These are phyloP conservation scores for Parachlorella kessleri DNA, from an alignment of 139 green algal species.

Conservation along the genomic window DNA sequence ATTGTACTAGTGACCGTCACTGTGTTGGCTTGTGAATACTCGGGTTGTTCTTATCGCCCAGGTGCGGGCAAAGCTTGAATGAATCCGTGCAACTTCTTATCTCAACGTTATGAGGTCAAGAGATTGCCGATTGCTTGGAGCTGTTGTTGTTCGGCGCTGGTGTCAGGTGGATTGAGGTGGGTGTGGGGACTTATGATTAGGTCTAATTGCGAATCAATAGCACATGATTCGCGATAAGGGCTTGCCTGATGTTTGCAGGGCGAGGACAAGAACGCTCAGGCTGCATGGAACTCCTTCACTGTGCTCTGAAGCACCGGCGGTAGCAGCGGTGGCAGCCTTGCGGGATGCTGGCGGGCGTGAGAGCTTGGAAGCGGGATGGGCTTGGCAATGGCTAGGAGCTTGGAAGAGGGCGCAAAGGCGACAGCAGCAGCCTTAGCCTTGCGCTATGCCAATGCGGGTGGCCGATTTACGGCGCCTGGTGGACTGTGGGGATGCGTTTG, in stretches of 20 bases:
- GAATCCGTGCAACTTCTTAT: background rate
- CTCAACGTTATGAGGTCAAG: background rate
- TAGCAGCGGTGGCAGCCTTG: background rate
- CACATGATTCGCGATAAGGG: no score
- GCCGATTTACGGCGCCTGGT: no score
- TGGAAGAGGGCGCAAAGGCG: no score
- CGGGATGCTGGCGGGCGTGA: background rate
- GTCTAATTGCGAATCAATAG: background rate
- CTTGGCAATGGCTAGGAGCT: background rate
- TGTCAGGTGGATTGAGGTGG: background rate
- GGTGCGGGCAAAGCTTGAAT: no score
- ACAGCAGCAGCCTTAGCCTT: no score
- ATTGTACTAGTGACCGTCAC: no score
- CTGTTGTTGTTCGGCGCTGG: background rate
- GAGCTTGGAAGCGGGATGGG: background rate
- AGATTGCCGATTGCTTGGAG: background rate
- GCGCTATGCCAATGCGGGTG: no score
- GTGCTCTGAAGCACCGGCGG: conserved; percentile 54
- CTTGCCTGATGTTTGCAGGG: conserved; percentile 43
- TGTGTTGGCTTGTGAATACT: no score
- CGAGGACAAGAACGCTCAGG: conserved; percentile 48
- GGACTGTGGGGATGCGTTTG: no score
- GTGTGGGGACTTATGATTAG: background rate
- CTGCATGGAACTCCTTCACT: conserved; percentile 63
- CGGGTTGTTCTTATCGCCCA: no score